These are phyloP conservation scores for Camillea tinctor DNA, from an alignment of 2,329 filamentous ascomycete species.

Conservation along the genomic window DNA sequence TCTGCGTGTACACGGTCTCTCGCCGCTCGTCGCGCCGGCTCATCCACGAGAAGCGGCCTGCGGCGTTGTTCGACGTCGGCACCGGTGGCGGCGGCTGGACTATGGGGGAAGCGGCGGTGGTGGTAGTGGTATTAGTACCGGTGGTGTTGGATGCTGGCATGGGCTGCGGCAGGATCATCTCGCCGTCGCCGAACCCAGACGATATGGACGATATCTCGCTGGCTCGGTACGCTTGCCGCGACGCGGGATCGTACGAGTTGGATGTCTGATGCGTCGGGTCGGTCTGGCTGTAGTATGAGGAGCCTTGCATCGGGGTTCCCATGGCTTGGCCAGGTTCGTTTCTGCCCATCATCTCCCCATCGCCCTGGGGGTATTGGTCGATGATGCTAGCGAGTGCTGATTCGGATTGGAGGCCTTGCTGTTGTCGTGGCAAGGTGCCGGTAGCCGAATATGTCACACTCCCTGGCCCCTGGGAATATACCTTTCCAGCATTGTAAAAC, in stretches of 20 bases:
- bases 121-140: too few species aligned
- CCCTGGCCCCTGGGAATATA: constrained; percentile 14
- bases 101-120: background rate
- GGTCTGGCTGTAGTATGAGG: constrained; percentile 39
- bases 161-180: constrained; percentile 48
- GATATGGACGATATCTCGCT: constrained; percentile 61
- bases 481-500: constrained; percentile 25
- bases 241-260: constrained; percentile 35
- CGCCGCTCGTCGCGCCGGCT: constrained; percentile 32
- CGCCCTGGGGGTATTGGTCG: constrained; percentile 26
- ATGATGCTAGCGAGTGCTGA: constrained; percentile 22
- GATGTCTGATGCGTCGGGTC: constrained; percentile 38
- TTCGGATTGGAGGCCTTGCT: constrained; percentile 14
- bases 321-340: constrained; percentile 29
- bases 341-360: constrained; percentile 28
- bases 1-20: constrained; percentile 53
- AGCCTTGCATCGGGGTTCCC: constrained; percentile 36
- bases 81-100: constrained; percentile 14
- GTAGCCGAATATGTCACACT: constrained; percentile 17
- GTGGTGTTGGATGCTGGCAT: constrained; percentile 12
- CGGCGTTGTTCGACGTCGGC: constrained; percentile 14
- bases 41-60: constrained; percentile 38
- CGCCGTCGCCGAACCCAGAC: constrained; percentile 63
- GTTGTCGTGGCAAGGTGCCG: constrained; percentile 15
- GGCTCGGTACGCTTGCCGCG: constrained; percentile 38